A percentile compares a stretch with the other conserved stretches of the same genome.
phyloP scores from a whole-genome alignment of 352 stramenopile species.

The Phytophthora quininea region DNA sequence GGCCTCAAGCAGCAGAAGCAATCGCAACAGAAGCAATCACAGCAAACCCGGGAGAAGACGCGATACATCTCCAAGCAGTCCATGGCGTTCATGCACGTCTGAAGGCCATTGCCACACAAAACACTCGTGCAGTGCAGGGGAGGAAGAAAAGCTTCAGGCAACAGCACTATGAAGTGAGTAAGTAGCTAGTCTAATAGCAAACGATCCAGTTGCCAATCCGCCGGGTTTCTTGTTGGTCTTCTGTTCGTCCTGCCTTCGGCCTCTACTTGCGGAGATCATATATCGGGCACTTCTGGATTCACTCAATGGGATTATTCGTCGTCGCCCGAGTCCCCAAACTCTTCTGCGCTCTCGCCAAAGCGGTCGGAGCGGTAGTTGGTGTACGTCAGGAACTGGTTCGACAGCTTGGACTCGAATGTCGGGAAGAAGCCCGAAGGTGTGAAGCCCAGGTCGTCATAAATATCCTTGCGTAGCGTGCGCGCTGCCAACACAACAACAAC shows the following conservation, averaged over 20 bases:
- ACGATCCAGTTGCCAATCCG: too few relatives aligned
- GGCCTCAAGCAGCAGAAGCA: slow-evolving; percentile 14
- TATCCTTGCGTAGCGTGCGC: slow-evolving; percentile 55
- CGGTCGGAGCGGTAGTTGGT: slow-evolving; percentile 62
- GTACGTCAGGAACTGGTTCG: slow-evolving; percentile 66
- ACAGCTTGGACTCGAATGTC: slow-evolving; percentile 68
- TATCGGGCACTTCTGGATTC: too few relatives aligned
- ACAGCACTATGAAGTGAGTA: too few relatives aligned
- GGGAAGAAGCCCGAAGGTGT: slow-evolving; percentile 48
- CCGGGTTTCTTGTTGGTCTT: too few relatives aligned
- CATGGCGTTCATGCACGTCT: slow-evolving; percentile 24
- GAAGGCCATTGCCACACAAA: background rate
- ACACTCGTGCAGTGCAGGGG: too few relatives aligned
- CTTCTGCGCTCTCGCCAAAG: slow-evolving; percentile 50
- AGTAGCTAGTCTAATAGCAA: too few relatives aligned
- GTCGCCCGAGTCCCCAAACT: slow-evolving; percentile 42
- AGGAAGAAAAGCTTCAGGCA: too few relatives aligned
- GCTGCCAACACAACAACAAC: slow-evolving; percentile 24
- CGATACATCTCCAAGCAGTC: slow-evolving; percentile 28
- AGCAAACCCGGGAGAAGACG: slow-evolving; percentile 17
- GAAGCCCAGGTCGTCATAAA: slow-evolving; percentile 61
- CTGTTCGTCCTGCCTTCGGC: too few relatives aligned
- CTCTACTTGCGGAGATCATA: too few relatives aligned
- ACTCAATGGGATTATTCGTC: slow-evolving; percentile 21
- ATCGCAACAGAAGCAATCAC: background rate